Evolutionary conservation across 169 alveolate genomes (phyloP).

Genomic region (Eimeria sp.): DNA sequence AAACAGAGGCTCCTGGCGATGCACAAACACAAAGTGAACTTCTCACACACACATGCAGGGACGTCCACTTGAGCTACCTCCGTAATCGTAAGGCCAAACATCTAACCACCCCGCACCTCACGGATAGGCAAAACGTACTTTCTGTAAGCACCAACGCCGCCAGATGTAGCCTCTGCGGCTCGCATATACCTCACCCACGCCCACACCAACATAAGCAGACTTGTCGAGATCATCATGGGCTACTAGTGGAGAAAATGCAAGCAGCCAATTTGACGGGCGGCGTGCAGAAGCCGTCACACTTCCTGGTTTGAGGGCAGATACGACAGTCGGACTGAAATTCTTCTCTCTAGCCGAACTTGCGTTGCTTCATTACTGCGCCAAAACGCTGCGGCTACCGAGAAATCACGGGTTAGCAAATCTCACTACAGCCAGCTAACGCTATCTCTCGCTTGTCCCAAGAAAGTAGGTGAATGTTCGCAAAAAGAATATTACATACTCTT

Average conservation of each 20-base stretch:
- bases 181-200: neutral
- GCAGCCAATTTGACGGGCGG: neutral
- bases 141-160: neutral
- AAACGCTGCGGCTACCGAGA: neutral
- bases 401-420: too few relatives aligned
- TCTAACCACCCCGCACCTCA: neutral
- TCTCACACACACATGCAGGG: neutral
- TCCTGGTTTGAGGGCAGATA: neutral
- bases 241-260: neutral
- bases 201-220: neutral
- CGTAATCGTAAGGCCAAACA: neutral
- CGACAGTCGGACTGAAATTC: neutral
- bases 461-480: too few relatives aligned
- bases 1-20: neutral
- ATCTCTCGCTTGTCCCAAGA: too few relatives aligned
- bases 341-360: neutral
- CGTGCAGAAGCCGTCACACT: neutral
- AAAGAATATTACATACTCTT: neutral
- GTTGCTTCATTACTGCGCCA: neutral
- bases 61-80: neutral
- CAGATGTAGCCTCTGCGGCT: neutral
- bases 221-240: neutral
- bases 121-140: neutral
- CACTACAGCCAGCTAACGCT: too few relatives aligned
- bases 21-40: neutral